Conservation (phyloP, 805 yeast genomes). For the Debaryomyces castellii region DNA sequence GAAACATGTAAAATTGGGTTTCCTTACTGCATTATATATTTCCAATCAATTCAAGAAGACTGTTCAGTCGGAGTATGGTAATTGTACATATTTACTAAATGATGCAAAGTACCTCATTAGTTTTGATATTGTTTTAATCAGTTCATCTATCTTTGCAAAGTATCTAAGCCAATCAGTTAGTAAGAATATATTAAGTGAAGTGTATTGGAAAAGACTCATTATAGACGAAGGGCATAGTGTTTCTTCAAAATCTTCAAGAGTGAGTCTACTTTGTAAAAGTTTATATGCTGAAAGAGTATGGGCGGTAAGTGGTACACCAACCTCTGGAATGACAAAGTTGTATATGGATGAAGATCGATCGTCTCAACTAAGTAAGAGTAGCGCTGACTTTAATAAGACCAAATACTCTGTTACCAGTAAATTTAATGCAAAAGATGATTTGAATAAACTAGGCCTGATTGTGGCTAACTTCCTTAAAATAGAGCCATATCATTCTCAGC, state of each 20-base stretch:
- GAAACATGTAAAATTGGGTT: constrained; percentile 49
- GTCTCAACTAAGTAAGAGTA: constrained; percentile 5
- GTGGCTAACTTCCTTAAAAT: constrained; percentile 54
- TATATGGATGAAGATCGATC: constrained; percentile 44
- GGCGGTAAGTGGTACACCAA: constrained; percentile 79
- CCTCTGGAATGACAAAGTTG: constrained; percentile 62
- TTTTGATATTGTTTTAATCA: constrained; percentile 55
- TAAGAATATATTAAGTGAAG: constrained; percentile 35
- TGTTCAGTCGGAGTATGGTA: constrained; percentile 10
- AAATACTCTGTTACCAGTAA: constrained; percentile 48
- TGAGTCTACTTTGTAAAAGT: constrained; percentile 47
- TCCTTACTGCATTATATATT: constrained; percentile 32
- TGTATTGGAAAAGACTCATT: constrained; percentile 68
- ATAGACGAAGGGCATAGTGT: constrained; percentile 78
- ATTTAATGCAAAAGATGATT: constrained; percentile 54
- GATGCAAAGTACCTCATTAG: constrained; percentile 33
- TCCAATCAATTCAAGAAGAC: constrained; percentile 30
- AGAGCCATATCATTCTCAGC: constrained; percentile 54
- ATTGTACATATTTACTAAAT: constrained; percentile 19
- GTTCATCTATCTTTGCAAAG: constrained; percentile 45
- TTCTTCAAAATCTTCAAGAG: constrained; percentile 50
- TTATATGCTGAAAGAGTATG: constrained; percentile 61
- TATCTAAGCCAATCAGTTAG: constrained; percentile 27
- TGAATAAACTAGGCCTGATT: constrained; percentile 51
- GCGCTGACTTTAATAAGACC: constrained; percentile 15